Conservation (phyloP, 2,329 filamentous ascomycete genomes). For the Metarhizium rileyi region DNA sequence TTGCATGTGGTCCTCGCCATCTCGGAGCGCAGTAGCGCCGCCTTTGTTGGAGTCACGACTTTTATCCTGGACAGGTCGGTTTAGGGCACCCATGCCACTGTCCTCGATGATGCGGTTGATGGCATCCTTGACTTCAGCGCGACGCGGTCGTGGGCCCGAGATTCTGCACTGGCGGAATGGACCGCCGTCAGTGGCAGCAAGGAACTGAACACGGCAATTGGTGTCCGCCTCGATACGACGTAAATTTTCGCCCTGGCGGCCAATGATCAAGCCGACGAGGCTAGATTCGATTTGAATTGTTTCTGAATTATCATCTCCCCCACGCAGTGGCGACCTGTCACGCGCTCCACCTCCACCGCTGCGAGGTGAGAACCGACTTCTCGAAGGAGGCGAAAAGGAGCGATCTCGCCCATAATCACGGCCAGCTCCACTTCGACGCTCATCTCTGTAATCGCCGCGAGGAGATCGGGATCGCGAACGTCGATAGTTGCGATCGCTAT, state of each 20-base stretch:
- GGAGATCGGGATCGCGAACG: slow-evolving; percentile 65
- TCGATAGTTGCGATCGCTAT: slow-evolving; percentile 42
- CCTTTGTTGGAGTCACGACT: slow-evolving; percentile 28
- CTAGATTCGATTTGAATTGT: slow-evolving; percentile 80
- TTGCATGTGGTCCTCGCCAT: slow-evolving; percentile 78
- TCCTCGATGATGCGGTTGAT: slow-evolving; percentile 86
- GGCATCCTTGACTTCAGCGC: slow-evolving; percentile 69
- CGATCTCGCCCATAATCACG: slow-evolving; percentile 50
- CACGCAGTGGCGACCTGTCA: slow-evolving; percentile 49
- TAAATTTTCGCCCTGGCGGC: slow-evolving; percentile 80
- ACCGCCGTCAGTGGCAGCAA: slow-evolving; percentile 65
- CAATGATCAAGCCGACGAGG: slow-evolving; percentile 83
- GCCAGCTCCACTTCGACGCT: slow-evolving; percentile 56
- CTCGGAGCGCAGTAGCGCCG: slow-evolving; percentile 46
- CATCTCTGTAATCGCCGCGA: slow-evolving; percentile 67
- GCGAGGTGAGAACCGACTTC: slow-evolving; percentile 53
- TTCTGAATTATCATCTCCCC: slow-evolving; percentile 61
- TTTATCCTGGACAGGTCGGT: slow-evolving; percentile 31
- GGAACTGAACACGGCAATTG: slow-evolving; percentile 77
- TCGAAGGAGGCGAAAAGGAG: slow-evolving; percentile 58
- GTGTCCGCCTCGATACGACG: slow-evolving; percentile 76
- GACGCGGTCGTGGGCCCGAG: slow-evolving; percentile 59
- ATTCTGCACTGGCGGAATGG: slow-evolving; percentile 79
- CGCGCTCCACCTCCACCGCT: slow-evolving; percentile 39
- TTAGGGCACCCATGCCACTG: slow-evolving; percentile 42